Evolutionary conservation across 2,329 filamentous ascomycete species (phyloP), one percentile per base, ranked within the genome.

Genomic region (Pyrenochaeta sp.): DNA sequence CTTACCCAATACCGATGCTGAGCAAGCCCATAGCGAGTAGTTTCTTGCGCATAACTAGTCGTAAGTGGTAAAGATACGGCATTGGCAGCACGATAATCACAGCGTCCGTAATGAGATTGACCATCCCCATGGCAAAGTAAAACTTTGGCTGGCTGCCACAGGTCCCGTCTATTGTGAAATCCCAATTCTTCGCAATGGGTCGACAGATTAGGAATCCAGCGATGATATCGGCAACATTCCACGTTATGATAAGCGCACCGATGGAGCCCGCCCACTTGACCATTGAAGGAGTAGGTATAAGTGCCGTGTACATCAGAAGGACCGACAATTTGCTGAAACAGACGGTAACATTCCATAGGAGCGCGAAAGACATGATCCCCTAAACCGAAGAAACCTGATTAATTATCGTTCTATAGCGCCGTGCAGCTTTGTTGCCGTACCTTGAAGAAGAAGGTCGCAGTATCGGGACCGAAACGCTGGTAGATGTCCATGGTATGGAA

Each of bases 331-430:
- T 67, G 43, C 60, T 61, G 39, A 65, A 70, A 40, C 58, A 62
- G 27, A 69, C 57, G 2, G 61, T 65, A 2, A 54, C 61, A 19
- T 69, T 68, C 66, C 66, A 71, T 4, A 69, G 50, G 10, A 69
- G 48, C 0, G 64, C 45, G 43, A 69, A 69, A 0, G 61, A 37
- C 61, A 69, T 65, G 50, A 68, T 63, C 0, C 59, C 59, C 64
- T 44, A 44, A 7, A 27, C 25, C 5, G 12, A 15, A 6, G 9
- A 44, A 22, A 44, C 10, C 15, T 8, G 15, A 22, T 27, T n/a
- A 44, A n/a, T 28, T 5, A 25, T 6, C 5, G 15, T 27, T 15
- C 6, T 10, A 27, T n/a, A 44, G 22, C 27, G 40, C 25, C 25
- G 10, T 5, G 24, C 4, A 15, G 5, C 15, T 5, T 44, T 34